These are phyloP conservation scores for Mortierella sp. DNA, from an alignment of 371 early-diverging fungal species.

Conservation along the genomic window DNA sequence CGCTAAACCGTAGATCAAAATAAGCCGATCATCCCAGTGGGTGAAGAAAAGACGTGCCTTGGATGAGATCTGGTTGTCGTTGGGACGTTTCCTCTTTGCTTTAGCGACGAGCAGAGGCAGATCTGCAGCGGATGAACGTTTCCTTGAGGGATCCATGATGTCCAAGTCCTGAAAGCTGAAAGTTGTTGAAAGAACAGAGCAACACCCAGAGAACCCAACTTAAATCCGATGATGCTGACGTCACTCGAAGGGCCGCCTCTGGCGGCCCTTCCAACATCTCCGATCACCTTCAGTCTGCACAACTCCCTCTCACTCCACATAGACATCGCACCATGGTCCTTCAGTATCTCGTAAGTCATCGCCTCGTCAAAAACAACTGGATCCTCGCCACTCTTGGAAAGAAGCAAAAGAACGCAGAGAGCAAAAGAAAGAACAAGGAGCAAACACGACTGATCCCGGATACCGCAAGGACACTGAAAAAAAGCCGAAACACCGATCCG, in stretches of 20 bases:
- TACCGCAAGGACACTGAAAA: no score
- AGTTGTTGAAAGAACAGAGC: not conserved
- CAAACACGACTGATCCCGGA: no score
- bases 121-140: conserved; percentile 39
- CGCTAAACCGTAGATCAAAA: no score
- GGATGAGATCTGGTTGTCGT: conserved; percentile 54
- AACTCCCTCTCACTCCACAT: conserved; percentile 11
- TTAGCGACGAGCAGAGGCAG: conserved; percentile 40
- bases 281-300: no score
- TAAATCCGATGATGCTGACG: no score
- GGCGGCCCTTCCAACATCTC: no score
- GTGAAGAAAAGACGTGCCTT: conserved; percentile 33
- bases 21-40: no score
- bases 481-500: no score
- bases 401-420: not conserved
- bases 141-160: conserved; percentile 52
- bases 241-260: no score
- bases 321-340: conserved; percentile 42
- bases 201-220: no score
- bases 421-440: no score
- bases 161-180: conserved; percentile 4
- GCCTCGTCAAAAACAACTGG: not conserved
- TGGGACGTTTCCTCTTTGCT: conserved; percentile 53
- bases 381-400: not conserved
- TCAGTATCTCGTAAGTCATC: conserved; percentile 51